These are phyloP conservation scores for Fusarium irregulare DNA, from an alignment of 2,329 filamentous ascomycete species.

Conservation along the genomic window DNA sequence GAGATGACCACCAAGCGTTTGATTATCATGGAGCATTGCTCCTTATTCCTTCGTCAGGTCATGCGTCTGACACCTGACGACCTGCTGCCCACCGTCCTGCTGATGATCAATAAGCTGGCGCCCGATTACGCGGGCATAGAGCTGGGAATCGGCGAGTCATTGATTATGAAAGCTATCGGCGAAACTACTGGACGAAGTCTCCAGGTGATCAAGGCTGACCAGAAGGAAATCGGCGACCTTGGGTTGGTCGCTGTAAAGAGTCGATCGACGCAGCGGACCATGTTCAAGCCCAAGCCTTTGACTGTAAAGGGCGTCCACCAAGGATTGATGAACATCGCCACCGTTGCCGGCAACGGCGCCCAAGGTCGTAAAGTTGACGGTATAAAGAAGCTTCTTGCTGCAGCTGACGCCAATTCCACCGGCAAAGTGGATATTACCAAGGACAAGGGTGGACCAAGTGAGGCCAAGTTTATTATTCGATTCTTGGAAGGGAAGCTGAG, in stretches of 20 bases:
- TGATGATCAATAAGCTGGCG: conserved; percentile 98
- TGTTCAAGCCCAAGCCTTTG: conserved; percentile 96
- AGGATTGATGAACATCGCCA: conserved; percentile 88
- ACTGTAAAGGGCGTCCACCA: conserved; percentile 89
- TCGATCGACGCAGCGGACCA: conserved; percentile 92
- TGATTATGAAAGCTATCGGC: conserved; percentile 99
- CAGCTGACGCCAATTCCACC: conserved; percentile 78
- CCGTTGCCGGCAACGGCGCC: conserved; percentile 84
- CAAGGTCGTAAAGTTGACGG: conserved; percentile 91
- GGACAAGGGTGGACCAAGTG: conserved; percentile 92
- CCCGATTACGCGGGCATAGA: conserved; percentile 97
- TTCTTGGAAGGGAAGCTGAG: conserved; percentile 95
- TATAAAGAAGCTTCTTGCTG: conserved; percentile 96
- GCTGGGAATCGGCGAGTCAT: conserved; percentile 95
- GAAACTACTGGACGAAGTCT: conserved; percentile 91
- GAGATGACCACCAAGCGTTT: conserved; percentile 95
- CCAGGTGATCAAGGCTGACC: conserved; percentile 91
- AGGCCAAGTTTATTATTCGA: conserved; percentile 92
- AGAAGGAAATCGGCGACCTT: conserved; percentile 95
- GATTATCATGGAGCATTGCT: conserved; percentile 88
- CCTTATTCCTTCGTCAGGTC: conserved; percentile 93
- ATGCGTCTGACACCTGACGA: conserved; percentile 89
- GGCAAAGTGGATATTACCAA: conserved; percentile 90
- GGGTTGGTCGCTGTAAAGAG: conserved; percentile 96
- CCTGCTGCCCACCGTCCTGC: conserved; percentile 84